Base-by-base conservation (phyloP, 352 stramenopile species). In the Phytophthora agathidicida region DNA sequence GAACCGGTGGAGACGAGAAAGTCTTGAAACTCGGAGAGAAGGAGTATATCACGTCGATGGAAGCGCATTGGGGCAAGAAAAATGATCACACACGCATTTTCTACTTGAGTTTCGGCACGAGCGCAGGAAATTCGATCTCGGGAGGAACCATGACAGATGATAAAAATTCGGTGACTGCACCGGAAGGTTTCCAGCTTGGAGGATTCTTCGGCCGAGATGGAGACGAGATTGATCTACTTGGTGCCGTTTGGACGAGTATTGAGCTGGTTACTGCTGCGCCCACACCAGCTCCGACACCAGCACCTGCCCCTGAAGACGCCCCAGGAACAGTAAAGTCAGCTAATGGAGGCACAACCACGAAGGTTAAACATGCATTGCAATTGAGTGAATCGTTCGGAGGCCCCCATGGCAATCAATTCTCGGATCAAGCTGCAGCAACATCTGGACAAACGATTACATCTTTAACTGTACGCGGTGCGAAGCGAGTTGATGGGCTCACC, bases 201-300 rank as follows among this genome's bases (percentile, higher is more conserved):
- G 51, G 59, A 2, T 68, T 68, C 51, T 68, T 68, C 17, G 43
- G 59, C 32, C 50, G 59, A n/a, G 59, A 63, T n/a, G 59, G 59
- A 5, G 59, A 68, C 26, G 59, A 68, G 36, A 63, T 68, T 17
- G 59, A 68, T 47, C 22, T 61, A 3, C 28, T 68, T 2, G 59
- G 59, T 16, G 59, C 33, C 5, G 49, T 68, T 37, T 68, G 59
- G 59, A 46, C 59, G 10, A 63, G 50, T 19, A 32, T 66, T 30
- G 19, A 50, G 13, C 11, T 50, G 26, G 43, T 50, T 27, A 50
- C 43, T 19, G 43, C 43, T 7, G 9, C 43, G 16, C 43, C 42
- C 0, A 49, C 42, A 27, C 32, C 46, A 38, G 28, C 31, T 33
- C 19, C 45, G n/a, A 32, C 31, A 22, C 16, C 35, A 37, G 33